Conservation (phyloP, 495 filamentous ascomycete species). For the Trichocladium uniseriatum region DNA sequence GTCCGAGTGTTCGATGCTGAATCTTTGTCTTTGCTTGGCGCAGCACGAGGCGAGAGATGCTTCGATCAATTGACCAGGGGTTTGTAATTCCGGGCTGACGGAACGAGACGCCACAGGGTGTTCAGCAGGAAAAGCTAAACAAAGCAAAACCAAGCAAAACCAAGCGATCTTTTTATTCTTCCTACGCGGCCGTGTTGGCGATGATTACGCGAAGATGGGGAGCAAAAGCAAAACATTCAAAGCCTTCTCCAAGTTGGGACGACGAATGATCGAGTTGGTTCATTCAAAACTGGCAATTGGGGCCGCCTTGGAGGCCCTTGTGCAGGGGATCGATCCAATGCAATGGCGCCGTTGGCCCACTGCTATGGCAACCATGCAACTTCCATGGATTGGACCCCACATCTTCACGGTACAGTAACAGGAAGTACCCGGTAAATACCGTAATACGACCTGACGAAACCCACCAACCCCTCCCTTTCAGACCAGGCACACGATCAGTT, state of each 20-base stretch:
- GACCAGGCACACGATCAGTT: no score
- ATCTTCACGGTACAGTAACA: background rate
- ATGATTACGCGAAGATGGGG: no score
- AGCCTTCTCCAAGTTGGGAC: no score
- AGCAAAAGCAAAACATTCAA: no score
- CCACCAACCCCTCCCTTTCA: no score
- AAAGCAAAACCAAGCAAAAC: background rate
- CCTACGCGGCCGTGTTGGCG: no score
- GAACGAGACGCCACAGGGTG: no score
- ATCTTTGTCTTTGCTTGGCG: slow-evolving; percentile 7
- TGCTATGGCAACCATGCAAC: slow-evolving; percentile 13
- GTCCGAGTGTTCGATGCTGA: background rate
- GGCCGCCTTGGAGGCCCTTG: background rate
- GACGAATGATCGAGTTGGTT: no score
- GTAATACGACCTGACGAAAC: no score
- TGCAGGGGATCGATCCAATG: background rate
- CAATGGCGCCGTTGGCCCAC: background rate
- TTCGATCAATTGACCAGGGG: background rate
- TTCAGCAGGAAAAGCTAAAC: background rate
- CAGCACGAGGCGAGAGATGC: background rate
- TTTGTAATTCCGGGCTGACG: background rate
- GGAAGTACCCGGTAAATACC: no score
- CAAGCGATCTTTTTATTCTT: no score
- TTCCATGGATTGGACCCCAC: background rate
- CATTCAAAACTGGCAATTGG: background rate